Base-by-base conservation (phyloP, 768 basidiomycete species). In the Mycena rosella region DNA sequence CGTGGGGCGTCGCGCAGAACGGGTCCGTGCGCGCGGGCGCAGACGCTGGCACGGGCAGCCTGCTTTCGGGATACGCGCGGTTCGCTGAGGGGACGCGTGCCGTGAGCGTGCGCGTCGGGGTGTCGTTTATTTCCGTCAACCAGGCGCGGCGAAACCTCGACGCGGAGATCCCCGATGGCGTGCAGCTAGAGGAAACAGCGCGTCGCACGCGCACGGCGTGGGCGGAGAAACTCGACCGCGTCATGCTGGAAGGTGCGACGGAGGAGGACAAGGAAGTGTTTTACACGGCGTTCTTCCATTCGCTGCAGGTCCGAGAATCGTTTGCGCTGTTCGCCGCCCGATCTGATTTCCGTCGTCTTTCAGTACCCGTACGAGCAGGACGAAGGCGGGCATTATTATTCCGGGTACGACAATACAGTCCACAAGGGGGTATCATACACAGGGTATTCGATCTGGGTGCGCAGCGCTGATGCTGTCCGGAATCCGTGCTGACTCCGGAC, bases 391-490 rank as follows among this genome's bases (percentile, higher is more conserved):
- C 74, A 73, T 8, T 94, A 95, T 76, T 95, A 91, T 76, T 94
- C 93, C 8, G 94, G 87, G 0, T 94, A 95, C 64, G 89, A 92
- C 60, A 87, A 91, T 56, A 65, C 77, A 7, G 77, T 94, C 0
- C 91, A 93, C 54, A 74, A 84, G 29, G 88, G 90, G n/a, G 79
- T 81, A n/a, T 93, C 91, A 0, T 94, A 94, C 71, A 92, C 89
- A 0, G 93, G 92, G 0, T 94, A 94, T 74, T 93, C 92, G 0
- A 92, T 89, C 66, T 93, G 92, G 92, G 90, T 91, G 63, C 8
- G 84, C 22, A 53, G 27, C 70, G 54, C 56, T 44, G n/a, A 48
- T 24, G 53, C 45, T 42, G n/a, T 57, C 8, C 11, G 8, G 29
- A 18, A 24, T 55, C 14, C 22, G 2, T 22, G 60, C 56, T 42